These are phyloP conservation scores for Fusarium foetens DNA, from an alignment of 2,329 filamentous ascomycete species.

Conservation along the genomic window DNA sequence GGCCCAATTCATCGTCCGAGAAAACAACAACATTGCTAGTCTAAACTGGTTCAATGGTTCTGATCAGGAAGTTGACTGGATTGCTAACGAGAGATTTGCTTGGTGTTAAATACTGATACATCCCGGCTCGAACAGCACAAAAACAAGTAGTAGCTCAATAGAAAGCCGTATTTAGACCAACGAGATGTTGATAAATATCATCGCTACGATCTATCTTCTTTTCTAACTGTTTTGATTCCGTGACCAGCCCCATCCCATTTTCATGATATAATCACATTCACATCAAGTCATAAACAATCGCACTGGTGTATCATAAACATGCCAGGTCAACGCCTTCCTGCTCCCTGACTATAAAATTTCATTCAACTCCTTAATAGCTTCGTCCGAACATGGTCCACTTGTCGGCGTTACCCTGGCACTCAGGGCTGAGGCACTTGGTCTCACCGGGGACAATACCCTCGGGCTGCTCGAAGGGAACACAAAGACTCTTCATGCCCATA, in stretches of 20 bases:
- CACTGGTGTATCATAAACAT: slow-evolving; percentile 47
- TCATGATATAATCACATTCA: slow-evolving; percentile 44
- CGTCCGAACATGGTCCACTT: slow-evolving; percentile 94
- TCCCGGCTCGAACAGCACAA: background rate
- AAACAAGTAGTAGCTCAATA: background rate
- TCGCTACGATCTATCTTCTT: slow-evolving; percentile 39
- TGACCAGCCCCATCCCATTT: slow-evolving; percentile 31
- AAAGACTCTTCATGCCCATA: slow-evolving; percentile 77
- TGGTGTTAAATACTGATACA: slow-evolving; percentile 69
- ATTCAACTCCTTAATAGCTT: slow-evolving; percentile 62
- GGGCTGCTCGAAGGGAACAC: slow-evolving; percentile 85
- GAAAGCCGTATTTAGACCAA: slow-evolving; percentile 17
- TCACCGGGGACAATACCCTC: slow-evolving; percentile 79
- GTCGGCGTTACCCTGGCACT: slow-evolving; percentile 80
- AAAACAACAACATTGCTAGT: slow-evolving; percentile 75
- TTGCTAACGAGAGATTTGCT: slow-evolving; percentile 79
- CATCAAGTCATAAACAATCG: slow-evolving; percentile 45
- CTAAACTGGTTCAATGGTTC: slow-evolving; percentile 75
- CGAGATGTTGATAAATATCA: slow-evolving; percentile 25
- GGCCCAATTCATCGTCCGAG: slow-evolving; percentile 63
- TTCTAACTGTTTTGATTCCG: slow-evolving; percentile 35
- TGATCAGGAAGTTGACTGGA: slow-evolving; percentile 71
- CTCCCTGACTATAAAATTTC: slow-evolving; percentile 38
- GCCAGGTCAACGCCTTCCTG: slow-evolving; percentile 43
- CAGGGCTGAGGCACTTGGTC: slow-evolving; percentile 92